Conservation (phyloP, 2,329 filamentous ascomycete species). For the Exophiala alcalophila region DNA sequence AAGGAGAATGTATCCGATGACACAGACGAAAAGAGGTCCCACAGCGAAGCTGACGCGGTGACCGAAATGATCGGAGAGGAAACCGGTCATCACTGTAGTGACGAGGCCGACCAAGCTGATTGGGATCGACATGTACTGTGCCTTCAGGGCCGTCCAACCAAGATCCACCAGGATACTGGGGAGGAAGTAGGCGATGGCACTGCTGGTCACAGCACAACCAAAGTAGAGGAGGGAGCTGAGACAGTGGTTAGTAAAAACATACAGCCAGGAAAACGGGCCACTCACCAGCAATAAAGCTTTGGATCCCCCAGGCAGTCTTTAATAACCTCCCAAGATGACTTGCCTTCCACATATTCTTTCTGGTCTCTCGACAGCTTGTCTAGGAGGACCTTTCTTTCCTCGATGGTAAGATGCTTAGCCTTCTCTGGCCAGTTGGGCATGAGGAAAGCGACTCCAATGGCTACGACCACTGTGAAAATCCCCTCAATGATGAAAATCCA, state of each 20-base stretch:
- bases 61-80: constrained; percentile 32
- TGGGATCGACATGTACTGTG: constrained; percentile 39
- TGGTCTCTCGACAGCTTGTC: constrained; percentile 30
- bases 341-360: constrained; percentile 30
- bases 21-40: constrained; percentile 33
- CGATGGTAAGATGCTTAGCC: constrained; percentile 31
- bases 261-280: constrained; percentile 18
- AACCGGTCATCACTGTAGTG: constrained; percentile 30
- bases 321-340: constrained; percentile 30
- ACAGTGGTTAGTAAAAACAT: constrained; percentile 26
- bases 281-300: constrained; percentile 35
- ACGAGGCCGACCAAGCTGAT: constrained; percentile 34
- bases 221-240: constrained; percentile 32
- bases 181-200: constrained; percentile 34
- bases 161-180: constrained; percentile 37
- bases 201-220: constrained; percentile 35
- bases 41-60: constrained; percentile 37
- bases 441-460: constrained; percentile 30
- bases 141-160: constrained; percentile 33
- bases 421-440: constrained; percentile 35
- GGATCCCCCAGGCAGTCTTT: constrained; percentile 33
- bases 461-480: constrained; percentile 31
- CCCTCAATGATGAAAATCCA: constrained; percentile 40
- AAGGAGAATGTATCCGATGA: constrained; percentile 36
- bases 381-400: constrained; percentile 39